These are phyloP conservation scores for Lasiosphaeria miniovina DNA, from an alignment of 495 filamentous ascomycete species.

Conservation along the genomic window DNA sequence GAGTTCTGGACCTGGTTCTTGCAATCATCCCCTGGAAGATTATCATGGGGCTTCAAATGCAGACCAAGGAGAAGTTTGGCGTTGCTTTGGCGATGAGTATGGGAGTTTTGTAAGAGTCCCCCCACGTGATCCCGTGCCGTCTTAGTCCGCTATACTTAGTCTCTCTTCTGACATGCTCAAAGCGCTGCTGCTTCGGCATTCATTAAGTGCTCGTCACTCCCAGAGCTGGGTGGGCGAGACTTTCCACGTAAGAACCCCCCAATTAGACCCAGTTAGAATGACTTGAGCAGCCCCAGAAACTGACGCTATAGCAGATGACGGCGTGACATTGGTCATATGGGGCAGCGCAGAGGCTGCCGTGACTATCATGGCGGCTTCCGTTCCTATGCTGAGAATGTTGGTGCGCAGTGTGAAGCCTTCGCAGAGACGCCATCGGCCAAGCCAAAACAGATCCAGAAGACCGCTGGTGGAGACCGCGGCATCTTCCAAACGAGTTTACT, in stretches of 20 bases:
- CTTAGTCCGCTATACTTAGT: neutral
- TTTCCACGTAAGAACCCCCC: slow-evolving; percentile 19
- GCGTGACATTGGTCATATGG: slow-evolving; percentile 27
- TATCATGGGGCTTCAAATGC: slow-evolving; percentile 30
- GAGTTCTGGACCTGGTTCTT: slow-evolving; percentile 27
- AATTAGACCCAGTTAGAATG: neutral
- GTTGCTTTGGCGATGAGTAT: slow-evolving; percentile 40
- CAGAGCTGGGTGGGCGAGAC: slow-evolving; percentile 22
- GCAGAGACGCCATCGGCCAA: neutral
- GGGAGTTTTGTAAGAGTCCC: slow-evolving; percentile 20
- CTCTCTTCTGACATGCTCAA: neutral
- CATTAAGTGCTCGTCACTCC: slow-evolving; percentile 31
- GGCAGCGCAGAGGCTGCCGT: slow-evolving; percentile 31
- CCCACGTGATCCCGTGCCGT: neutral
- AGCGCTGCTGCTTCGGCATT: slow-evolving; percentile 26
- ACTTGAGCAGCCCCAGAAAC: neutral
- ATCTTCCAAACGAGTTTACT: slow-evolving; percentile 23
- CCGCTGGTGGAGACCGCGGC: slow-evolving; percentile 10
- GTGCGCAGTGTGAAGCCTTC: slow-evolving; percentile 17
- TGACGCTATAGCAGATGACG: slow-evolving; percentile 14
- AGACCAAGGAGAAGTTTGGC: slow-evolving; percentile 34
- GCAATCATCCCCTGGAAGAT: slow-evolving; percentile 31
- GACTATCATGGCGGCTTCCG: slow-evolving; percentile 35
- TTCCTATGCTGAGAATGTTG: slow-evolving; percentile 33
- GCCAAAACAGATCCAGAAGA: slow-evolving; percentile 9